These are phyloP conservation scores for Tieghemiomyces parasiticus DNA, from an alignment of 192 early-diverging fungal species.

Conservation along the genomic window DNA sequence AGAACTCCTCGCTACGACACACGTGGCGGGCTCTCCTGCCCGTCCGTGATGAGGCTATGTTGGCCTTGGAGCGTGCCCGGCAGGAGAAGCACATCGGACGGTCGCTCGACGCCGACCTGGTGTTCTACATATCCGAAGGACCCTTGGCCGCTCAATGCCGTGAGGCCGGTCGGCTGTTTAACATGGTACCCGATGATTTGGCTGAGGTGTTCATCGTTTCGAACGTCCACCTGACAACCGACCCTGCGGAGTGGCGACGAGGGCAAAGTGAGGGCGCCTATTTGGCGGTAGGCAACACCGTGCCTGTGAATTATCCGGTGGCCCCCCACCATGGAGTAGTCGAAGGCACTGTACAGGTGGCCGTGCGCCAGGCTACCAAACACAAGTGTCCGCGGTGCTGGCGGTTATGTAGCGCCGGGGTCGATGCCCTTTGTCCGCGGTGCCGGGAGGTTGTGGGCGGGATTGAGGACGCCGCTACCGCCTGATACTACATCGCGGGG, in stretches of 20 bases:
- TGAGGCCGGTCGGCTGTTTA: slow-evolving; percentile 17
- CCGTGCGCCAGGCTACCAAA: slow-evolving; percentile 26
- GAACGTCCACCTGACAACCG: slow-evolving; percentile 13
- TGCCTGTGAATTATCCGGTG: not conserved
- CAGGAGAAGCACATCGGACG: slow-evolving; percentile 20
- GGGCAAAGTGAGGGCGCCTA: not conserved
- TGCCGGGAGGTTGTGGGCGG: slow-evolving; percentile 35
- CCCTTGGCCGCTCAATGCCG: slow-evolving; percentile 12
- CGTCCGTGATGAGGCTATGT: slow-evolving; percentile 7
- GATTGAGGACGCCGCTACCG: too few relatives aligned
- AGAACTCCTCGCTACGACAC: not conserved
- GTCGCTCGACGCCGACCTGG: slow-evolving; percentile 27
- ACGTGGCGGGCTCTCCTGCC: not conserved
- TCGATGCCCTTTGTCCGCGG: slow-evolving; percentile 37
- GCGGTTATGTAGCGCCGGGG: slow-evolving; percentile 36
- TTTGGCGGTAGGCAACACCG: not conserved
- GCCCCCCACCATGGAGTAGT: slow-evolving; percentile 14
- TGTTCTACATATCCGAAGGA: slow-evolving; percentile 13
- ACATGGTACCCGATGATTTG: slow-evolving; percentile 15
- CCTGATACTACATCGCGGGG: too few relatives aligned
- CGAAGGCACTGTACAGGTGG: slow-evolving; percentile 19
- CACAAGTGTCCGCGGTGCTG: slow-evolving; percentile 75
- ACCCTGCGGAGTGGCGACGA: not conserved
- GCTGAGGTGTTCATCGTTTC: slow-evolving; percentile 20
- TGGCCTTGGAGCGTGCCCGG: slow-evolving; percentile 14